Percentiles rank a stretch among this genome's conserved stretches.
phyloP scores from a whole-genome alignment of 2,329 filamentous ascomycete genomes.

The Microsporum ferrugineum region DNA sequence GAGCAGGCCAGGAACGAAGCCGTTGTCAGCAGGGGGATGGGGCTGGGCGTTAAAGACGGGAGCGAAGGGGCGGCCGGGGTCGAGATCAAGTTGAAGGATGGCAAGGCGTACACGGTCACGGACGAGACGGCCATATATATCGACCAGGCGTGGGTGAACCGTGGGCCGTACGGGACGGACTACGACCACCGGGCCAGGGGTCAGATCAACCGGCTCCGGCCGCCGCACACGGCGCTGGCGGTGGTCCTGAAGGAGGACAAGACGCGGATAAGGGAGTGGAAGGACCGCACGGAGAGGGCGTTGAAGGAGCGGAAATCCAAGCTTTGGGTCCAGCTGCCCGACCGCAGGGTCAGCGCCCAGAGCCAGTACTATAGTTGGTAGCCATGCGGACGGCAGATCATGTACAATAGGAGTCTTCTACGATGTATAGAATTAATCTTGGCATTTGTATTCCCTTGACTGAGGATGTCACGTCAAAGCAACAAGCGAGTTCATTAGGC shows the following conservation, averaged over 20 bases:
- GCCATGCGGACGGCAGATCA: neutral
- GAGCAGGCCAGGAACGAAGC: conserved; percentile 73
- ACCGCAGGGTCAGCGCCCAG: conserved; percentile 72
- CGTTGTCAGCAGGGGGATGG: conserved; percentile 73
- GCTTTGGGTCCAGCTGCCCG: conserved; percentile 78
- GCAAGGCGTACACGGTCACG: conserved; percentile 56
- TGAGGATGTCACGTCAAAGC: neutral
- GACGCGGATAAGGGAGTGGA: conserved; percentile 68
- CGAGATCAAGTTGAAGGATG: conserved; percentile 45
- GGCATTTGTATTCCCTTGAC: neutral
- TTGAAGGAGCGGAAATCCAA: conserved; percentile 62
- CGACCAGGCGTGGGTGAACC: conserved; percentile 84
- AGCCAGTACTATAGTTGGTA: conserved; percentile 90
- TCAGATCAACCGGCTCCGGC: conserved; percentile 53
- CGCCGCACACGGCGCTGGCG: conserved; percentile 64
- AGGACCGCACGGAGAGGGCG: conserved; percentile 66
- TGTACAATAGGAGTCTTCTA: neutral
- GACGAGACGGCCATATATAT: conserved; percentile 81
- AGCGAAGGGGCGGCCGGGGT: conserved; percentile 6
- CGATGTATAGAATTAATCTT: neutral
- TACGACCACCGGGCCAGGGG: conserved; percentile 68
- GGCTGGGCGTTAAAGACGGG: conserved; percentile 37
- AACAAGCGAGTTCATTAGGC: neutral
- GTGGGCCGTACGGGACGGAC: conserved; percentile 51
- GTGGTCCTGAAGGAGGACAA: conserved; percentile 87